phyloP scores from a whole-genome alignment of 495 filamentous ascomycete genomes.

The Tuber melanosporum region DNA sequence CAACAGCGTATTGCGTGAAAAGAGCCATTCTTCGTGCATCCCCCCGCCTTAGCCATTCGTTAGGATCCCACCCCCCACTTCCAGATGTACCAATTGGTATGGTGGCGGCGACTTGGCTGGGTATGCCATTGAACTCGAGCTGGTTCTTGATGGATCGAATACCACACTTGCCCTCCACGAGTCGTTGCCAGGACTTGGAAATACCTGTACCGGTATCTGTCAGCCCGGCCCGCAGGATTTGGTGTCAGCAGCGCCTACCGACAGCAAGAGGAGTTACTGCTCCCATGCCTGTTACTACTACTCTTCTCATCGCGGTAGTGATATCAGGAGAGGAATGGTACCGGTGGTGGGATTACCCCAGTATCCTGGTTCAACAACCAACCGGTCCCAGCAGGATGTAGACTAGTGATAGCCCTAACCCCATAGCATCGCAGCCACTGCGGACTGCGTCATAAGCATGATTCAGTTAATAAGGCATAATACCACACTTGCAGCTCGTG shows the following conservation, averaged over 20 bases:
- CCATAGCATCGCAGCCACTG: background rate
- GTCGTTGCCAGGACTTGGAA: conserved; percentile 68
- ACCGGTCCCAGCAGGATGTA: background rate
- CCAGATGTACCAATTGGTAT: conserved; percentile 58
- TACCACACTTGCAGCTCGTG: too few species aligned
- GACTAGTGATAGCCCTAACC: background rate
- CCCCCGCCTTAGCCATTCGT: conserved; percentile 65
- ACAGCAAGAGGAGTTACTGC: conserved; percentile 86
- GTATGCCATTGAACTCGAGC: conserved; percentile 59
- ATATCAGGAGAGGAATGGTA: background rate
- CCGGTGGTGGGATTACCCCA: background rate
- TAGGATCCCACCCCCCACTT: conserved; percentile 61
- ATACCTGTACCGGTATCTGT: conserved; percentile 49
- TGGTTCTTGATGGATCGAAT: conserved; percentile 61
- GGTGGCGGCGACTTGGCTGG: conserved; percentile 75
- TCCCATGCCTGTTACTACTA: conserved; percentile 91
- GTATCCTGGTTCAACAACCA: background rate
- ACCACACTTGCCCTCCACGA: conserved; percentile 72
- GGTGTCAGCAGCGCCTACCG: conserved; percentile 46
- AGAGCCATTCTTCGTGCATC: conserved; percentile 78
- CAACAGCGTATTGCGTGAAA: conserved; percentile 87
- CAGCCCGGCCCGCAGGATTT: background rate
- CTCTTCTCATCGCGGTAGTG: conserved; percentile 69
- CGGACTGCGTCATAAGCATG: too few species aligned
- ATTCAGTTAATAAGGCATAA: too few species aligned